Base-by-base conservation (phyloP, 192 early-diverging fungal species). In the Coemansia sp. region DNA sequence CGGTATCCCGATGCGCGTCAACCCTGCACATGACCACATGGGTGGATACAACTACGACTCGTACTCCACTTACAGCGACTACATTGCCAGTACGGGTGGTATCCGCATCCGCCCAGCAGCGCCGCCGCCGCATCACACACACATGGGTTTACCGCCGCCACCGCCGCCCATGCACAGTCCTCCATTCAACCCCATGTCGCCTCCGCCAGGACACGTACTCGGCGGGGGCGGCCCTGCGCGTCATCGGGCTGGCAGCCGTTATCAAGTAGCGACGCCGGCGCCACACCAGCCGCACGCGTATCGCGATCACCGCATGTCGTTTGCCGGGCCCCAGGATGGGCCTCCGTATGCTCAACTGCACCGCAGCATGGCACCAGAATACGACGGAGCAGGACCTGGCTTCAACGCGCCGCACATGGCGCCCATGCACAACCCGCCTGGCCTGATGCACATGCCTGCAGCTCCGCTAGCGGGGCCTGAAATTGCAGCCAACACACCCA, bases 11-110 rank as follows among this genome's bases (percentile, higher is more conserved):
- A 57, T 80, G 36, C 54, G 59, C 6, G 24, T 64, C 2, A 69
- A 75, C 46, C 68, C 78, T 2, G 67, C 60, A 25, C 70, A 59
- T 25, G 62, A 52, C 22, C 62, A 63, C 39, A 66, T 70, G 10
- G 69, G 66, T 23, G 51, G 57, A 21, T 80, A 80, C 72, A 75
- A 75, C 70, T 29, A 66, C 54, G 78, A 80, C 69, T 25, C 69
- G 23, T 80, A 68, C 70, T 68, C 72, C n/a, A 62, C 78, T 4
- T 80, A 80, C 52, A 59, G 78, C 30, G 78, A 80, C 66, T 80
- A 66, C 52, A 71, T 80, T 52, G 39, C 72, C 51, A 80, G 65
- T 59, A 63, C 77, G 19, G 77, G 77, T 33, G 57, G 66, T 4
- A 80, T 80, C 36, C 68, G 77, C 46, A 72, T 75, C 51, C 72